Percentiles rank a stretch among this genome's conserved stretches.
phyloP scores from a whole-genome alignment of 1,284 basidiomycete genomes.

The Trichosporon asahii region DNA sequence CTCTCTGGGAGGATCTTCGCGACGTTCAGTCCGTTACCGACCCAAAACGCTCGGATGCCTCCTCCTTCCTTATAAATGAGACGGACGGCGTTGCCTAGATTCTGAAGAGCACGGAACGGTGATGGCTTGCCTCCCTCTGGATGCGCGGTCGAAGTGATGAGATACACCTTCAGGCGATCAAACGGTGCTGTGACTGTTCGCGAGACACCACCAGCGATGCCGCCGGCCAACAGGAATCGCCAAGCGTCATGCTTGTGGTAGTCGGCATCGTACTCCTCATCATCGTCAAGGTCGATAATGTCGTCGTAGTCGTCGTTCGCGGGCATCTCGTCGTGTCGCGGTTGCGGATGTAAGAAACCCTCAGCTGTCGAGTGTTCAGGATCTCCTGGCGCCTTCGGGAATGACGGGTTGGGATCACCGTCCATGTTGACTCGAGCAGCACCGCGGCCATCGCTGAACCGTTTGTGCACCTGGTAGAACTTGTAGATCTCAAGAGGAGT shows the following conservation, averaged over 20 bases:
- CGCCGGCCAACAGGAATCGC: conserved; percentile 89
- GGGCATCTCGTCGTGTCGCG: conserved; percentile 43
- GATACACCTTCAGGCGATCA: conserved; percentile 92
- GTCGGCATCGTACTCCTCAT: conserved; percentile 62
- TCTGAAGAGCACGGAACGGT: conserved; percentile 34
- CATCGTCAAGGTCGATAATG: conserved; percentile 58
- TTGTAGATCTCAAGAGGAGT: conserved; percentile 80
- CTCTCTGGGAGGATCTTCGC: conserved; percentile 95
- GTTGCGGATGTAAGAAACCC: conserved; percentile 28
- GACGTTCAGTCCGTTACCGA: conserved; percentile 58
- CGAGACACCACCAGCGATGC: conserved; percentile 90
- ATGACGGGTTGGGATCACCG: conserved; percentile 58
- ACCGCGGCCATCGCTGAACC: conserved; percentile 70
- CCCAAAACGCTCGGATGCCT: conserved; percentile 88
- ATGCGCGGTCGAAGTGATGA: conserved; percentile 69
- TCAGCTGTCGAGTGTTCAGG: conserved; percentile 28
- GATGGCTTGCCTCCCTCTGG: conserved; percentile 43
- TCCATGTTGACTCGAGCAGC: conserved; percentile 79
- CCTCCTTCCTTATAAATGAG: conserved; percentile 82
- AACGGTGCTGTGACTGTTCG: conserved; percentile 96
- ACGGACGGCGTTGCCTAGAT: conserved; percentile 68
- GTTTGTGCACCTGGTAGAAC: conserved; percentile 68
- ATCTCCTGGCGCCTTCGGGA: conserved; percentile 41
- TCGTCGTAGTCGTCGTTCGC: conserved; percentile 53
- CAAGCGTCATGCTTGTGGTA: conserved; percentile 70